Conservation (phyloP, 208 protist species). For the Trichomonas vaginalis region DNA sequence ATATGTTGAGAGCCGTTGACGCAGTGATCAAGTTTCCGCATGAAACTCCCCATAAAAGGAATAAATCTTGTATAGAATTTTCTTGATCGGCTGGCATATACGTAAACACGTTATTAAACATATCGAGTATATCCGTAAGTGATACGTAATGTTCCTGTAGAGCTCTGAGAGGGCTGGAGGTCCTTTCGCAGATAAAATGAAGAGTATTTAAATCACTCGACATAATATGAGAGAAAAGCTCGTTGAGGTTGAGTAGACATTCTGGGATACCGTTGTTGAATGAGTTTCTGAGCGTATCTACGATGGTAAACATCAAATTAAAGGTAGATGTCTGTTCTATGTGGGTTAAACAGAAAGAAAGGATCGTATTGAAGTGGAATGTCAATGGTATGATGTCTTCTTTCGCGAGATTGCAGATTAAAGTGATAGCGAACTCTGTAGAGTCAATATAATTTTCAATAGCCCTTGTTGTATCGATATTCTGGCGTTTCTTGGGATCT, state of each 20-base stretch:
- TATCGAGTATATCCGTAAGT: not conserved
- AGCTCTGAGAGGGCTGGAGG: not conserved
- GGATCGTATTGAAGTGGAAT: not conserved
- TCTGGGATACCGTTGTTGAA: not conserved
- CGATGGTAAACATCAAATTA: not conserved
- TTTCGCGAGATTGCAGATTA: not conserved
- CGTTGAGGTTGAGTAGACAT: not conserved
- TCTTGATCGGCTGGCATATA: not conserved
- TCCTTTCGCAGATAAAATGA: not conserved
- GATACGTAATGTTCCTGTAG: not conserved
- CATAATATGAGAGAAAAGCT: not conserved
- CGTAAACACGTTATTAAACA: not conserved
- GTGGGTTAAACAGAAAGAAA: not conserved
- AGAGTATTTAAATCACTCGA: not conserved
- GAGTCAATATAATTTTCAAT: not conserved
- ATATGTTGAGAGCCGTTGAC: not conserved
- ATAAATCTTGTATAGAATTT: not conserved
- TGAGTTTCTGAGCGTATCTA: not conserved
- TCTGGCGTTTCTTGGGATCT: not conserved
- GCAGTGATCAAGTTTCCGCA: not conserved
- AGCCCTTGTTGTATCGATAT: not conserved
- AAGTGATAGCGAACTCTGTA: not conserved
- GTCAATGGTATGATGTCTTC: not conserved
- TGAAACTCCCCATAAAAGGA: not conserved
- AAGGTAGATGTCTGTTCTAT: not conserved